Base-by-base conservation (phyloP, 176 grass and related monocot species). In the Lolium multiflorum region DNA sequence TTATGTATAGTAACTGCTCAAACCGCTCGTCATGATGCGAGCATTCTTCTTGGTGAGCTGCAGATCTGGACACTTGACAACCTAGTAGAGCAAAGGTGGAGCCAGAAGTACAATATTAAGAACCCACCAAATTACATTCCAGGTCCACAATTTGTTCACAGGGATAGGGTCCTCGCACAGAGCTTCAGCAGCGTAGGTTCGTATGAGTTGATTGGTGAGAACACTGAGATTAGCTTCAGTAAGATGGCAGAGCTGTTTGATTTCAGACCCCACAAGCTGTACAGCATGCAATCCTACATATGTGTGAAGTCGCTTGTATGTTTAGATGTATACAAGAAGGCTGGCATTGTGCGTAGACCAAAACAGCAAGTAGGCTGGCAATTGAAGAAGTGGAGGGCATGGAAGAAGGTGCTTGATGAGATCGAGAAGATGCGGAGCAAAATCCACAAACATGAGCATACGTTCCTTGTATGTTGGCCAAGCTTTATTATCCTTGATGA, bases 191-290 rank as follows among this genome's bases (percentile, higher is more conserved):
- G 5, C 5, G 11, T 72, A 13, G n/a, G 41, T 72, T 72, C 70
- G 12, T 72, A 47, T 11, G 41, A 72, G 20, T 22, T 72, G 41
- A 47, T 72, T 55, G 62, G 9, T 16, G 54, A 78, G 31, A 64
- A 78, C 26, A 64, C 66, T 78, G 79, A 79, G 17, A 21, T 72
- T 47, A 44, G 71, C 1, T 25, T 56, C 20, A 51, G 25, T 16
- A 84, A 71, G 11, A 71, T 47, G 64, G 51, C 25, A 64, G 63
- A 90, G 63, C 73, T 90, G 38, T 77, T 89, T 24, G 20, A 81
- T 70, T 38, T 58, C 28, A 51, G 6, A 47, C 22, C 70, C 61
- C 22, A 41, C 77, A 66, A 69, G 43, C 37, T 56, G 48, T 81
- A 67, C 35, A 77, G 25, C 58, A 81, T 70, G 2, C 76, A 67